Conservation (phyloP, 148 eudicot genomes). For the Silene uniflora region DNA sequence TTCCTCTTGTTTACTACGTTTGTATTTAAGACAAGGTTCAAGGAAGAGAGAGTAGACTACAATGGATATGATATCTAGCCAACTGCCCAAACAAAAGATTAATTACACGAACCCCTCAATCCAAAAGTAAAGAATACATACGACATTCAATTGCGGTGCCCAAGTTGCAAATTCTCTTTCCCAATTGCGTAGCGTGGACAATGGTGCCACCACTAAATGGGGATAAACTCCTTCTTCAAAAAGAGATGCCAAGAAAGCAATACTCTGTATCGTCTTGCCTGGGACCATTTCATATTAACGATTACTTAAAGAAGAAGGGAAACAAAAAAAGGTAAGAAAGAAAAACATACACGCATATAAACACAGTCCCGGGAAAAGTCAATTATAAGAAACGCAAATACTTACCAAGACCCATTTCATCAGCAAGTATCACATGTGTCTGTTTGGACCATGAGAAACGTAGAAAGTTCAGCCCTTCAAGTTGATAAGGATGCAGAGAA, state of each 20-base stretch:
- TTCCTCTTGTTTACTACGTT: conserved; percentile 2
- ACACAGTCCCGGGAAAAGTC: not conserved
- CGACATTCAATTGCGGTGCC: conserved; percentile 99
- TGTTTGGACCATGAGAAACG: conserved; percentile 94
- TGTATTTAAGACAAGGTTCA: not conserved
- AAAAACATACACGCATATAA: not conserved
- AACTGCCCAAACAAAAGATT: not conserved
- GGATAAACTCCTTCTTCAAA: conserved; percentile 62
- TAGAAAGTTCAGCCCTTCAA: conserved; percentile 94
- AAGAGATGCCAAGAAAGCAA: conserved; percentile 89
- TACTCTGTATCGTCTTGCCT: conserved; percentile 98
- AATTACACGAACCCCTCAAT: conserved; percentile 1
- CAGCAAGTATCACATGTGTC: conserved; percentile 98
- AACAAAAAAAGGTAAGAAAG: not conserved
- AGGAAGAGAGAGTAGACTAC: not conserved
- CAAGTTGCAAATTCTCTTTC: conserved; percentile 96
- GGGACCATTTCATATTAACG: conserved; percentile 29
- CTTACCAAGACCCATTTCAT: conserved; percentile 98
- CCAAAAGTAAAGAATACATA: conserved; percentile 40
- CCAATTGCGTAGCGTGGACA: conserved; percentile 96
- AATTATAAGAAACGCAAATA: not conserved
- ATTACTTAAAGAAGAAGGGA: not conserved
- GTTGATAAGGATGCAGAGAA: conserved; percentile 91
- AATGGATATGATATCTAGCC: conserved; percentile 6
- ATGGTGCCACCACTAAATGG: conserved; percentile 92